phyloP scores from a whole-genome alignment of 2,329 filamentous ascomycete species.

The Aspergillus awamori region DNA sequence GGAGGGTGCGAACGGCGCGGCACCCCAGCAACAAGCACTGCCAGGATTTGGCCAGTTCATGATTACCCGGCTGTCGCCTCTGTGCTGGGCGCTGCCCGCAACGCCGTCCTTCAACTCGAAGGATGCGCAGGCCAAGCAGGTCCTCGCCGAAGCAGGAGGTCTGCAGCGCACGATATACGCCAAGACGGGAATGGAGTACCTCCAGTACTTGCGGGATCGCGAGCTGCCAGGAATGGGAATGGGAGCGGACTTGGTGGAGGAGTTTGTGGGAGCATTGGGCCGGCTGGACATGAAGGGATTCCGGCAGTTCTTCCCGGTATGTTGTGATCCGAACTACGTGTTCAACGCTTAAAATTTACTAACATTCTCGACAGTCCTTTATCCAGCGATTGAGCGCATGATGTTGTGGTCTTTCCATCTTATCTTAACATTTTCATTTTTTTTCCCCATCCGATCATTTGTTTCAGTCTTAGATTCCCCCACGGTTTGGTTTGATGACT shows the following conservation, averaged over 20 bases:
- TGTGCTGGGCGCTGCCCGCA: slow-evolving; percentile 86
- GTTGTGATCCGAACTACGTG: slow-evolving; percentile 9
- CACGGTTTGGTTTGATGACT: slow-evolving; percentile 33
- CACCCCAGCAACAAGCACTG: slow-evolving; percentile 53
- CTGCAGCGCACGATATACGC: slow-evolving; percentile 87
- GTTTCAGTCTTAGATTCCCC: slow-evolving; percentile 30
- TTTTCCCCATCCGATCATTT: slow-evolving; percentile 12
- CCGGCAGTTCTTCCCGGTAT: slow-evolving; percentile 53
- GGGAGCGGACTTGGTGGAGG: slow-evolving; percentile 49
- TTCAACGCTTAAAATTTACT: slow-evolving; percentile 5
- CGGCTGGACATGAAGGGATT: slow-evolving; percentile 50
- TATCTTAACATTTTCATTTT: slow-evolving; percentile 12
- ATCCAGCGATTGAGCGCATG: slow-evolving; percentile 51
- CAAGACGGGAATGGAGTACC: slow-evolving; percentile 83
- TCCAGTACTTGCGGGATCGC: slow-evolving; percentile 53
- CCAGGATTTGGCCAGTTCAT: slow-evolving; percentile 92
- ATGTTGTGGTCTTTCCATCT: slow-evolving; percentile 22
- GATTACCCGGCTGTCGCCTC: slow-evolving; percentile 81
- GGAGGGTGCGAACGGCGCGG: slow-evolving; percentile 31
- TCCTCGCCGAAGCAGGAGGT: slow-evolving; percentile 82
- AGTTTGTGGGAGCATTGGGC: slow-evolving; percentile 50
- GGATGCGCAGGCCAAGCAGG: slow-evolving; percentile 86
- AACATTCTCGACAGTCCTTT: slow-evolving; percentile 36
- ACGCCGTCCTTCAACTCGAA: slow-evolving; percentile 78
- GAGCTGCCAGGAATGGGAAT: slow-evolving; percentile 54